These are phyloP conservation scores for Lentinula boryana DNA, from an alignment of 768 basidiomycete species.

Conservation along the genomic window DNA sequence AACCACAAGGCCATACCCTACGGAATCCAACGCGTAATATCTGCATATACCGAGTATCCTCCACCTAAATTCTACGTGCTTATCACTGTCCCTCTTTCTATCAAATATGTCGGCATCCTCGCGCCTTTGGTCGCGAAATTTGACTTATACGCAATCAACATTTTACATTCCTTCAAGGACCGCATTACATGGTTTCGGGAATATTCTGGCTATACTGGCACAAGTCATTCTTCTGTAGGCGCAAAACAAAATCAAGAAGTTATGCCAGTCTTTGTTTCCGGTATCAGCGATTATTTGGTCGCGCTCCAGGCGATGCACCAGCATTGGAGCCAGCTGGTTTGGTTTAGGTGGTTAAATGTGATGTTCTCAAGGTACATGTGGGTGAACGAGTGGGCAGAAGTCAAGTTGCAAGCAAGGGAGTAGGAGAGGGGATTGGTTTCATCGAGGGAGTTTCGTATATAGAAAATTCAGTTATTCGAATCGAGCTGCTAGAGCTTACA, in stretches of 20 bases:
- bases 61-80: constrained; percentile 50
- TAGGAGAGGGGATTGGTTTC: not conserved
- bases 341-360: constrained; percentile 88
- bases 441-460: not conserved
- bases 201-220: not conserved
- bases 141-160: constrained; percentile 23
- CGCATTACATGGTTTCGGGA: constrained; percentile 7
- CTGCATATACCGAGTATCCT: constrained; percentile 14
- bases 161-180: constrained; percentile 19
- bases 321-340: constrained; percentile 74
- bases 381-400: constrained; percentile 77
- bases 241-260: not conserved
- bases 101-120: constrained; percentile 62
- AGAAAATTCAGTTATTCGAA: not conserved
- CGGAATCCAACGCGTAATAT: constrained; percentile 45
- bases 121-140: constrained; percentile 46
- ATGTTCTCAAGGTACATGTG: constrained; percentile 85
- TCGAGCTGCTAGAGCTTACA: not conserved
- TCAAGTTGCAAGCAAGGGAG: constrained; percentile 26
- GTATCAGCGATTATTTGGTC: constrained; percentile 45
- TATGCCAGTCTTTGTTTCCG: constrained; percentile 49
- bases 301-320: constrained; percentile 64
- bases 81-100: constrained; percentile 44
- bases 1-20: constrained; percentile 73
- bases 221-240: not conserved